A percentile compares a stretch with the other conserved stretches of the same genome.
phyloP scores from a whole-genome alignment of 129 eudicot genomes.

The Chrysanthemum seticuspe region DNA sequence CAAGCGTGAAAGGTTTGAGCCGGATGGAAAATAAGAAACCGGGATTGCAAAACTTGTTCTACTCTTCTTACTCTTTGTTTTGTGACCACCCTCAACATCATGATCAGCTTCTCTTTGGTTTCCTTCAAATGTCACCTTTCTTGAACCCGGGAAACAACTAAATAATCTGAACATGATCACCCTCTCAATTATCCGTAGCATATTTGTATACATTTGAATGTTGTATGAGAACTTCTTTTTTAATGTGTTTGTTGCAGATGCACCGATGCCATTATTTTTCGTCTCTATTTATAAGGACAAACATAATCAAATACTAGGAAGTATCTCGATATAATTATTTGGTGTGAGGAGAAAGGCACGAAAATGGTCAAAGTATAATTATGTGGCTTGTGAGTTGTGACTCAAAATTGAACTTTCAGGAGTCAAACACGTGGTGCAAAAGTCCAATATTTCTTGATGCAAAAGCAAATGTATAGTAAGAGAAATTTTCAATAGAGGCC shows the following conservation, averaged over 20 bases:
- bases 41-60: constrained; percentile 13
- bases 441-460: too few species aligned
- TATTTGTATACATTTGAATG: too few species aligned
- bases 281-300: not conserved
- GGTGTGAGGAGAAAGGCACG: not conserved
- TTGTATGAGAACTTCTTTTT: not conserved
- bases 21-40: not conserved
- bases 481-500: too few species aligned
- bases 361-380: not conserved
- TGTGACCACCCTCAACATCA: not conserved
- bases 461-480: too few species aligned
- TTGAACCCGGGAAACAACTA: constrained; percentile 21
- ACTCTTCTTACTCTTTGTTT: not conserved
- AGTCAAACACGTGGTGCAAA: too few species aligned
- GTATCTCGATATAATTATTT: not conserved
- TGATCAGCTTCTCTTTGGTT: not conserved
- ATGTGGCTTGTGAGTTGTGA: too few species aligned
- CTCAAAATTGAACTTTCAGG: too few species aligned
- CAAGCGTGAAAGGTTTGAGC: not conserved
- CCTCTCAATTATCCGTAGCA: not conserved
- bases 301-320: not conserved
- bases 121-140: not conserved
- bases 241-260: not conserved
- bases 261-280: not conserved
- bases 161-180: constrained; percentile 8